These are phyloP conservation scores for Poronia punctata DNA, from an alignment of 495 filamentous ascomycete species.

Conservation along the genomic window DNA sequence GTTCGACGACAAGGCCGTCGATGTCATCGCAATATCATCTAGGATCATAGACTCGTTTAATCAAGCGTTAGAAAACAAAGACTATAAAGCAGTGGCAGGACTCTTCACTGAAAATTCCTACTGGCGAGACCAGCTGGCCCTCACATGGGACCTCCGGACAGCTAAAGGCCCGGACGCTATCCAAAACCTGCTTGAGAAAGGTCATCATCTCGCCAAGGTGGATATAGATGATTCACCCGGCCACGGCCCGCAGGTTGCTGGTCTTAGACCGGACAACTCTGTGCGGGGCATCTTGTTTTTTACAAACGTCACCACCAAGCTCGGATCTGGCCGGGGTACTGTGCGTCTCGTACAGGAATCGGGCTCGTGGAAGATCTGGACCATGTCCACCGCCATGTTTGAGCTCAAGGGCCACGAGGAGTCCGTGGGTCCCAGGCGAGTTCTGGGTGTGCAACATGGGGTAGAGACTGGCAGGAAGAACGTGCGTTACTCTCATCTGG, in stretches of 20 bases:
- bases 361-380: slow-evolving; percentile 58
- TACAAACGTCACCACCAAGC: slow-evolving; percentile 43
- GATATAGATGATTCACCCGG: slow-evolving; percentile 35
- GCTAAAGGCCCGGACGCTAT: slow-evolving; percentile 49
- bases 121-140: slow-evolving; percentile 56
- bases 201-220: slow-evolving; percentile 41
- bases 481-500: slow-evolving; percentile 5
- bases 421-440: slow-evolving; percentile 38
- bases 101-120: slow-evolving; percentile 53
- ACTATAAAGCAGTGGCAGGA: slow-evolving; percentile 26
- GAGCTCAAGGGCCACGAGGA: slow-evolving; percentile 48
- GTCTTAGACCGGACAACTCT: slow-evolving; percentile 38
- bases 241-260: slow-evolving; percentile 39
- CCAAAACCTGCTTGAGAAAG: slow-evolving; percentile 36
- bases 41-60: slow-evolving; percentile 44
- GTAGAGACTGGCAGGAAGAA: slow-evolving; percentile 39
- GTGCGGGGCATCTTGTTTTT: slow-evolving; percentile 47
- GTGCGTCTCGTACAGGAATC: slow-evolving; percentile 46
- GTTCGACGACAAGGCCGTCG: slow-evolving; percentile 22
- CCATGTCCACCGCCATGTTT: slow-evolving; percentile 53
- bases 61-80: slow-evolving; percentile 28
- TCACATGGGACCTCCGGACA: slow-evolving; percentile 56
- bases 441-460: slow-evolving; percentile 48
- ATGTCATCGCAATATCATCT: slow-evolving; percentile 41
- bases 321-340: slow-evolving; percentile 52